These are phyloP conservation scores for Yamadazyma tumulicola DNA, from an alignment of 805 yeast genomes.

Conservation along the genomic window DNA sequence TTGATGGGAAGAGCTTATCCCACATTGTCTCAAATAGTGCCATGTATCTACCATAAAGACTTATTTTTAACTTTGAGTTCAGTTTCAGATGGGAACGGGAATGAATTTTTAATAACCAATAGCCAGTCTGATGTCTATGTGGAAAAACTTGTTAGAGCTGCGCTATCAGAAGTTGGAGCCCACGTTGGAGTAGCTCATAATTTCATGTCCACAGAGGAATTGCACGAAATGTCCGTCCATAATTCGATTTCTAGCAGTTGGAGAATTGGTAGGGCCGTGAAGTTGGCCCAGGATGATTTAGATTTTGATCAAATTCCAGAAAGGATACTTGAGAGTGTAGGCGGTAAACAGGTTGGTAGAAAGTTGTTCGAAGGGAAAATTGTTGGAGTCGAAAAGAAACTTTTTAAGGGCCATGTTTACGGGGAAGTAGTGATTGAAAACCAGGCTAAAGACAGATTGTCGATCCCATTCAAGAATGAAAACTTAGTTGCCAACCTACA, in stretches of 20 bases:
- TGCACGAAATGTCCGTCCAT: constrained; percentile 7
- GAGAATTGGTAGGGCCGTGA: constrained; percentile 43
- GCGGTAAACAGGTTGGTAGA: constrained; percentile 27
- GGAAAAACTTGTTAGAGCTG: constrained; percentile 39
- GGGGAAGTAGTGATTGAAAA: constrained; percentile 41
- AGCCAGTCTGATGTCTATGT: constrained; percentile 28
- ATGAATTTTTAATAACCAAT: constrained; percentile 27
- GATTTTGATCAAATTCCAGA: not conserved
- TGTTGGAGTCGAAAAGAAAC: constrained; percentile 37
- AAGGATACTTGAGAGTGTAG: constrained; percentile 26
- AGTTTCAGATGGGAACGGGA: constrained; percentile 40
- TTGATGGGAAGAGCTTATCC: constrained; percentile 44
- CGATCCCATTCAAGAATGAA: constrained; percentile 48
- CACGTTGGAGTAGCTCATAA: constrained; percentile 35
- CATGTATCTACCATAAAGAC: constrained; percentile 21
- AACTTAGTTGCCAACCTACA: constrained; percentile 33
- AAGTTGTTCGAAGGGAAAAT: constrained; percentile 38
- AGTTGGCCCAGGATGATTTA: constrained; percentile 17
- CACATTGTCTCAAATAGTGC: constrained; percentile 40
- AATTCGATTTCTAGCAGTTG: constrained; percentile 21
- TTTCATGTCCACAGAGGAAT: constrained; percentile 22
- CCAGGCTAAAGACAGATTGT: constrained; percentile 7
- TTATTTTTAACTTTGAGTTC: constrained; percentile 23
- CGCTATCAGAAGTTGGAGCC: constrained; percentile 41
- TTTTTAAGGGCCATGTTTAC: constrained; percentile 41